Base-by-base conservation (phyloP, 1,284 basidiomycete genomes). In the Anthracocystis setariae region DNA sequence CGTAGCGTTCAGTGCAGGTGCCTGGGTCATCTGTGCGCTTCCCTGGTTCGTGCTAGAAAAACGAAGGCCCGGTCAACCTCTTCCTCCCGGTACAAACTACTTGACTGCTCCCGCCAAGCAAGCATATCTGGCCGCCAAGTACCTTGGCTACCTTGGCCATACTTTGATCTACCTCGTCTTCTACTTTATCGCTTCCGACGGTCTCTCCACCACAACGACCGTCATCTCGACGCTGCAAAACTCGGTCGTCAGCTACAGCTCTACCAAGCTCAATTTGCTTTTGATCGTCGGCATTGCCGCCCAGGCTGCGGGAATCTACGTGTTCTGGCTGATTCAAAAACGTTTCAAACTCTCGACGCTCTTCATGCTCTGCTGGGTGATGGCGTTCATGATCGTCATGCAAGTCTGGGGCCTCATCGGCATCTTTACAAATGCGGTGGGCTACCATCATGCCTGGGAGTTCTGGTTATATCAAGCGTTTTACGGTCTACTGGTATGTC, bases 401-500 rank as follows among this genome's bases (percentile, higher is more conserved):
- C 90, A 91, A 0, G 85, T 91, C 2, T 93, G 92, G 92, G 92
- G 92, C 18, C 90, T 92, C 88, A 86, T 93, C 47, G 92, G 92
- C 1, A 89, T 93, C 60, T 92, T 91, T 88, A 92, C 91, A 0
- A 75, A 84, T 8, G 89, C 86, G 53, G 84, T 93, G 51, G 92
- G 92, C 7, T 74, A 71, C 43, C 68, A 67, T 17, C 50, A 61
- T 23, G 59, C 38, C 15, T 67, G 42, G 32, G 68, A 72, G 76
- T 33, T 46, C 8, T 67, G 37, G 4, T 1, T 5, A 13, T 53
- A 56, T 47, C 47, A 66, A 44, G 61, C 57, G 24, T 60, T 46
- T 55, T 76, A 46, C 45, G 55, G 46, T 5, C n/a, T 46, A 0
- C 92, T 91, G 82, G 91, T 93, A 83, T 92, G 91, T 8, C 92